Percentiles rank a stretch among this genome's conserved stretches.
Evolutionary conservation across 768 basidiomycete genomes (phyloP).

Genomic region (Pleurotus ostreatus): DNA sequence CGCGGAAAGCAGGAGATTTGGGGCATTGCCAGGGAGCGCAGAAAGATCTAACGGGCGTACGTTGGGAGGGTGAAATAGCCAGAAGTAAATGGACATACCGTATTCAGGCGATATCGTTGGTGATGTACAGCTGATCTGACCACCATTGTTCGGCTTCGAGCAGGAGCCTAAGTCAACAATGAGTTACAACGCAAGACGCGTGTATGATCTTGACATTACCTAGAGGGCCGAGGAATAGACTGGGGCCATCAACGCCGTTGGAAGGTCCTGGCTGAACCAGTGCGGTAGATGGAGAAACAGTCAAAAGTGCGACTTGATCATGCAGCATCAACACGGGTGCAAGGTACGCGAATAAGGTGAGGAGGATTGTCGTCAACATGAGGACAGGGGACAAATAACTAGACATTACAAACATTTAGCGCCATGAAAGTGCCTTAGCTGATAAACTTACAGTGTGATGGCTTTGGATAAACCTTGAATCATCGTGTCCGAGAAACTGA

Average conservation of each 20-base stretch:
- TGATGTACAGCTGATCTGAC: slow-evolving; percentile 49
- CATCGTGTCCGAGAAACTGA: slow-evolving; percentile 36
- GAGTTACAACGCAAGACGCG: neutral
- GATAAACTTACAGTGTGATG: slow-evolving; percentile 35
- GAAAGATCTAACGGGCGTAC: slow-evolving; percentile 52
- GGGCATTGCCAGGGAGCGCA: slow-evolving; percentile 52
- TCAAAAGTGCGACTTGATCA: slow-evolving; percentile 59
- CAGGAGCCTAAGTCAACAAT: slow-evolving; percentile 57
- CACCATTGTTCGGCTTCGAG: slow-evolving; percentile 43
- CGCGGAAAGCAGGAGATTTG: slow-evolving; percentile 51
- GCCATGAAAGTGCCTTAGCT: neutral
- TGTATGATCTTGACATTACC: slow-evolving; percentile 33
- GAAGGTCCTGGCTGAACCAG: slow-evolving; percentile 26
- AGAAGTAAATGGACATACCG: slow-evolving; percentile 35
- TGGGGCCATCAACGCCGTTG: slow-evolving; percentile 58
- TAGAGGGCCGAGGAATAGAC: slow-evolving; percentile 59
- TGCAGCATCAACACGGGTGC: slow-evolving; percentile 61
- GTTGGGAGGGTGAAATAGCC: neutral
- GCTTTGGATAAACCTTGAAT: slow-evolving; percentile 68
- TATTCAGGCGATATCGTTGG: slow-evolving; percentile 56
- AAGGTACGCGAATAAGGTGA: slow-evolving; percentile 65
- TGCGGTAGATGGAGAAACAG: slow-evolving; percentile 52
- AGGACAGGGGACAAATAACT: slow-evolving; percentile 62
- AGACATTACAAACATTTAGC: neutral
- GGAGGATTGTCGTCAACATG: slow-evolving; percentile 59